Percentiles rank a stretch among this genome's conserved stretches.
Conservation (phyloP, 768 basidiomycete species). For the Phylloporus rhodoxanthus region DNA sequence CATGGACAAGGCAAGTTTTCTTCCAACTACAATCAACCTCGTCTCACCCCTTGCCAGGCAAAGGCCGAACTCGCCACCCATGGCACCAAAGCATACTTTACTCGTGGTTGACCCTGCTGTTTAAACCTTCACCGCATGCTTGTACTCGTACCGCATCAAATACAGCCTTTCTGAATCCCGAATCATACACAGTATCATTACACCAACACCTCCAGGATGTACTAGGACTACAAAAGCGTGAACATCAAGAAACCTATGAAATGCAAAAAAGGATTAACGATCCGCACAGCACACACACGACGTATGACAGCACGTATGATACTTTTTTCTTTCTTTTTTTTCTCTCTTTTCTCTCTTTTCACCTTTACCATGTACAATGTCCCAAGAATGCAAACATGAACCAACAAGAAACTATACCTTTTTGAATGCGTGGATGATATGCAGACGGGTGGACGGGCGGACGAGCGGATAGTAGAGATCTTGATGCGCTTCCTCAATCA, state of each 20-base stretch:
- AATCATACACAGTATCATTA: constrained; percentile 13
- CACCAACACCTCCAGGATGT: constrained; percentile 7
- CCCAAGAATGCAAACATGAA: constrained; percentile 7
- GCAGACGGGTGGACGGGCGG: constrained; percentile 45
- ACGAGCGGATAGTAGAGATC: constrained; percentile 59
- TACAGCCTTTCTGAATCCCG: background rate
- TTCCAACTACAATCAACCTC: background rate
- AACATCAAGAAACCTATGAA: constrained; percentile 39
- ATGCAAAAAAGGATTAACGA: constrained; percentile 76
- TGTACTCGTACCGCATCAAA: constrained; percentile 17
- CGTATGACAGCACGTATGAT: constrained; percentile 17
- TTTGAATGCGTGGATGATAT: constrained; percentile 53
- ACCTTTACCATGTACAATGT: constrained; percentile 16
- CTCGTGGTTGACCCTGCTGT: constrained; percentile 51
- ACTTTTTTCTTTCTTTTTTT: constrained; percentile 21
- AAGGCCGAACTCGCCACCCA: constrained; percentile 78
- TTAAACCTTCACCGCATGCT: constrained; percentile 9
- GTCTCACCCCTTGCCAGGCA: constrained; percentile 44
- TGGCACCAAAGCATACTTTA: constrained; percentile 86
- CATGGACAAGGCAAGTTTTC: constrained; percentile 65
- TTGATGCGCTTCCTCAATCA: constrained; percentile 57
- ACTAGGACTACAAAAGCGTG: background rate
- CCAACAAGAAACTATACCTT: constrained; percentile 12
- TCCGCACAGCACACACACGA: constrained; percentile 32
- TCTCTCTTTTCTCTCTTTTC: constrained; percentile 5